phyloP scores from a whole-genome alignment of 116 monocot genomes.

The Iris pallida region DNA sequence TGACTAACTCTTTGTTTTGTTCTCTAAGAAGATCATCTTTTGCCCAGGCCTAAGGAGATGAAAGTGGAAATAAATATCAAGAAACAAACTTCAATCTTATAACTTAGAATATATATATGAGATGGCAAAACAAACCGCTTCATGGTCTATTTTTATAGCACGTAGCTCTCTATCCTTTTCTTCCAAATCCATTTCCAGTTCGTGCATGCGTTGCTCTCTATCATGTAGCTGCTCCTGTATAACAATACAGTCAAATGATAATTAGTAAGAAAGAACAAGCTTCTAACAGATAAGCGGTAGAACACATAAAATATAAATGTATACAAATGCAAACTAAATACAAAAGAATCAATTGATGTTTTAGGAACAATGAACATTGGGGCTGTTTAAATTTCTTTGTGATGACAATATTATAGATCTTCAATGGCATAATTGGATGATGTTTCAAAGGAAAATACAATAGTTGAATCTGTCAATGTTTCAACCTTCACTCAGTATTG shows the following conservation, averaged over 20 bases:
- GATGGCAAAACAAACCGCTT: constrained; percentile 56
- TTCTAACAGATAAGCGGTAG: no score
- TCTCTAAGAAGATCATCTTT: constrained; percentile 90
- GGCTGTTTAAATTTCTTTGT: no score
- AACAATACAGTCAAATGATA: neutral
- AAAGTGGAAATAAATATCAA: constrained; percentile 2
- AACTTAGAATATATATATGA: neutral
- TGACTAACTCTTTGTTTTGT: constrained; percentile 82
- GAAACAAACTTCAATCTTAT: neutral
- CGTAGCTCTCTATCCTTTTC: constrained; percentile 77
- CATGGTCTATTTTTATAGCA: constrained; percentile 74
- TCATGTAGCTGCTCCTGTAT: constrained; percentile 76
- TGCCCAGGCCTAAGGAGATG: constrained; percentile 68
- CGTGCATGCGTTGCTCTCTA: constrained; percentile 56
- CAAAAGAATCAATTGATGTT: no score
- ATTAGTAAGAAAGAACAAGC: neutral
- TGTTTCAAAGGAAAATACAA: no score
- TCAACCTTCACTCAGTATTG: no score
- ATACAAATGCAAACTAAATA: no score
- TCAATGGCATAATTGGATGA: no score
- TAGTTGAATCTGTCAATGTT: no score
- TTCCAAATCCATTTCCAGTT: constrained; percentile 63
- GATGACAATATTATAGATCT: no score
- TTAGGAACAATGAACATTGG: no score
- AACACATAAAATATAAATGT: no score